phyloP scores from a whole-genome alignment of 441 rosid species.

The Francoa sonchifolia region DNA sequence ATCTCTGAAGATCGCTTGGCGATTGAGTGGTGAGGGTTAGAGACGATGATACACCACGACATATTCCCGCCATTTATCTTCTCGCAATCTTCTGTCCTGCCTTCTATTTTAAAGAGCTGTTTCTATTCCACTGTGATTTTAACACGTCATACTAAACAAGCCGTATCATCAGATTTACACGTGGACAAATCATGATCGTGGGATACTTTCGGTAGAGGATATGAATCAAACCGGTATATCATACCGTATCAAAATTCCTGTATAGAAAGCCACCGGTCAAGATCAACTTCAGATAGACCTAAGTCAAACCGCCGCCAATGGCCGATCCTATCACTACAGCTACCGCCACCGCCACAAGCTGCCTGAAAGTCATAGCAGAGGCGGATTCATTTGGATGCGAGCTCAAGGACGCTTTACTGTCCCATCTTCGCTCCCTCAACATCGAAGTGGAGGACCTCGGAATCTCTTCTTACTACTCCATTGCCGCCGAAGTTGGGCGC shows the following conservation, averaged over 20 bases:
- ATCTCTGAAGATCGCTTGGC: constrained; percentile 26
- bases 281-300: no score
- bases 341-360: constrained; percentile 10
- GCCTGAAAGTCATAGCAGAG: constrained; percentile 44
- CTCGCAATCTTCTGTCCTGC: background rate
- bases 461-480: constrained; percentile 57
- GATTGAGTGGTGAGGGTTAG: background rate
- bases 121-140: no score
- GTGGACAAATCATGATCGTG: no score
- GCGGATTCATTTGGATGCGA: constrained; percentile 54
- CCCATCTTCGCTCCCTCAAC: constrained; percentile 64
- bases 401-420: constrained; percentile 53
- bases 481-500: constrained; percentile 76
- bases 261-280: no score
- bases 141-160: no score
- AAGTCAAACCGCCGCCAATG: constrained; percentile 24
- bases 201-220: no score
- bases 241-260: no score
- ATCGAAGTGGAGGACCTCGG: constrained; percentile 75
- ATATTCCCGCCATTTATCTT: constrained; percentile 27
- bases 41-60: no score
- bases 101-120: no score
- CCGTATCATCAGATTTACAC: no score
- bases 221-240: no score
- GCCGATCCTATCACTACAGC: no score